Conservation (phyloP, 371 early-diverging fungal species). For the Actinomortierella wolfii region DNA sequence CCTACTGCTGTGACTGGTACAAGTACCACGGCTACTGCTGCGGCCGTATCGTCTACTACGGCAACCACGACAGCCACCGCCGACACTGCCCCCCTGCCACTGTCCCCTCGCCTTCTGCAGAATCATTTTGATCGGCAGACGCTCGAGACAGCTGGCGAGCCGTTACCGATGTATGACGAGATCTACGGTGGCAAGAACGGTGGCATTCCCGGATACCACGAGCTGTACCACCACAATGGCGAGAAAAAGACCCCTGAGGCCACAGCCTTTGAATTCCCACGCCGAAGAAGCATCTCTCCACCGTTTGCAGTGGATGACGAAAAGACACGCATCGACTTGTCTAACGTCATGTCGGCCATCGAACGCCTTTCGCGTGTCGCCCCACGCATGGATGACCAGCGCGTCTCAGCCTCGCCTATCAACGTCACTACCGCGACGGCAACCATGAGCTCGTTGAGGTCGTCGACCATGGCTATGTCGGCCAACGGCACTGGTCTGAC, state of each 20-base stretch:
- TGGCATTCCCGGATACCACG: too few species aligned
- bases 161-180: conserved; percentile 36
- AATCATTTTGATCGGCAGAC: conserved; percentile 32
- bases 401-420: conserved; percentile 44
- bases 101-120: not conserved
- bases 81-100: conserved; percentile 2
- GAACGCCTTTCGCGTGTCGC: conserved; percentile 52
- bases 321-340: conserved; percentile 50
- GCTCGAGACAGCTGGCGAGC: conserved; percentile 17
- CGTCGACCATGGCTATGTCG: too few species aligned
- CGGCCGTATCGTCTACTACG: not conserved
- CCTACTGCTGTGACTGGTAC: not conserved
- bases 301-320: conserved; percentile 22
- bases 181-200: too few species aligned
- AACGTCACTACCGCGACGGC: too few species aligned
- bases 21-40: too few species aligned
- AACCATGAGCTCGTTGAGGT: too few species aligned
- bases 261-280: too few species aligned
- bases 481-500: too few species aligned
- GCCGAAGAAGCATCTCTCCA: not conserved
- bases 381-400: conserved; percentile 57
- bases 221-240: too few species aligned
- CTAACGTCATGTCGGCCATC: conserved; percentile 56
- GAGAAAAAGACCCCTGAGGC: too few species aligned
- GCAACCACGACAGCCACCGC: conserved; percentile 6